These are phyloP conservation scores for Phytophthora litchii DNA, from an alignment of 352 stramenopile species.

Conservation along the genomic window DNA sequence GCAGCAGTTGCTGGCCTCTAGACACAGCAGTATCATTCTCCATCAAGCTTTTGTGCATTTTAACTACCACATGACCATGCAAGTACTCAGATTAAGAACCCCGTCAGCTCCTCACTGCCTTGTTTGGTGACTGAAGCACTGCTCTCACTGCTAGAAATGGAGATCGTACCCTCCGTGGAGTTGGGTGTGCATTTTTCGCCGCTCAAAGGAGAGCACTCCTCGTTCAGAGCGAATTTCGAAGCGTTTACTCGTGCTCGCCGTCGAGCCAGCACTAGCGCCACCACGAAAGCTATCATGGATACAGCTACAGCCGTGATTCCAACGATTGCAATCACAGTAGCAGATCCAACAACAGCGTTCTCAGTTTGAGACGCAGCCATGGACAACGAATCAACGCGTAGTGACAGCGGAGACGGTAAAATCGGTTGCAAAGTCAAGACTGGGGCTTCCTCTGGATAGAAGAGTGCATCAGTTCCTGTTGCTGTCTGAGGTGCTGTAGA, in stretches of 20 bases:
- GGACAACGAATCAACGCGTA: conserved; percentile 1
- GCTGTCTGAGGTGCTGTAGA: neutral
- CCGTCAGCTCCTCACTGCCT: conserved; percentile 2
- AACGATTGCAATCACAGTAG: conserved; percentile 12
- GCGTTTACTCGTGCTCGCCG: conserved; percentile 7
- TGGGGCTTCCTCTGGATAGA: neutral
- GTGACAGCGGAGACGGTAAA: neutral
- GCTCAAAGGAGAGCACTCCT: conserved; percentile 10
- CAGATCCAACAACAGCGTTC: neutral
- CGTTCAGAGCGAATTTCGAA: neutral
- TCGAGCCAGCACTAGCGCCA: conserved; percentile 13
- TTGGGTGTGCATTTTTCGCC: neutral
- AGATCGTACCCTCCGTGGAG: conserved; percentile 12
- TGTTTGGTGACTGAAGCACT: neutral
- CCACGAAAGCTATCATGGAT: conserved; percentile 12
- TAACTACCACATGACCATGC: neutral
- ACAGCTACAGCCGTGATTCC: conserved; percentile 13
- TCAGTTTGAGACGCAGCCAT: neutral
- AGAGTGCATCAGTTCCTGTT: neutral
- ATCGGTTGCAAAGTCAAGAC: neutral
- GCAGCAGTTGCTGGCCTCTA: conserved; percentile 49
- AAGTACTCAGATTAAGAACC: conserved; percentile 10
- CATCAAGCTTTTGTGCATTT: no score
- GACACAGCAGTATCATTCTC: no score
- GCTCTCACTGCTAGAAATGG: conserved; percentile 13